Base-by-base conservation (phyloP, 106 monocot genomes). In the Dioscorea dumetorum region DNA sequence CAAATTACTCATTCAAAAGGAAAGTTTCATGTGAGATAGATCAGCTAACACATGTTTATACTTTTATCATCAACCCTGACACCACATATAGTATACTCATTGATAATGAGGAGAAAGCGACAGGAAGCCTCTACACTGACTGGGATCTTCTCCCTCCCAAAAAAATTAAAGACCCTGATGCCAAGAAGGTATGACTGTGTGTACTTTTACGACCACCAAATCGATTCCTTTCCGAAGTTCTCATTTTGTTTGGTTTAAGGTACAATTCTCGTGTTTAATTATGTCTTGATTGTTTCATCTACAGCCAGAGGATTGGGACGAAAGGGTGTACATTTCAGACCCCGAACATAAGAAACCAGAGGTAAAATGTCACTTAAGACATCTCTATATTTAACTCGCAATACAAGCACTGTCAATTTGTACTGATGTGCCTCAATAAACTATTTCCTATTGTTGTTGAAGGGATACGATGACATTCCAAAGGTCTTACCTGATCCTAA, bases 291-390 rank as follows among this genome's bases (percentile, higher is more conserved):
- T 41, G 41, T 6, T 41, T 41, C 28, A 16, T 68, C 22, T 19
- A 72, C 65, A 89, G 88, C 88, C 88, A 49, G 85, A 85, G 11
- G 85, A 89, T 64, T 89, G 88, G 88, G 77, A 89, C 72, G 81
- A 74, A 15, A 85, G 77, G 48, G 84, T 85, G 64, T 77, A 71
- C 28, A 75, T 89, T 63, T 82, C 84, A 15, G 85, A 89, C 64
- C 85, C 84, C 31, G 85, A 89, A 53, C 85, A 89, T 69, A 89
- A 89, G 64, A 85, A 85, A 34, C 84, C 84, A n/a, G 82, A 85
- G 88, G 80, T 71, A 15, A 41, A 10, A 28, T 28, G 28, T 28
- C 28, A 28, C 28, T 41, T 41, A 41, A 41, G 9, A 41, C 10
- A 10, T 41, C 41, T 41, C 41, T 10, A 41, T 41, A 6, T 41